Evolutionary conservation across 2,329 filamentous ascomycete species (phyloP), one percentile per base, ranked within the genome.

Genomic region (Venturia pyrina): DNA sequence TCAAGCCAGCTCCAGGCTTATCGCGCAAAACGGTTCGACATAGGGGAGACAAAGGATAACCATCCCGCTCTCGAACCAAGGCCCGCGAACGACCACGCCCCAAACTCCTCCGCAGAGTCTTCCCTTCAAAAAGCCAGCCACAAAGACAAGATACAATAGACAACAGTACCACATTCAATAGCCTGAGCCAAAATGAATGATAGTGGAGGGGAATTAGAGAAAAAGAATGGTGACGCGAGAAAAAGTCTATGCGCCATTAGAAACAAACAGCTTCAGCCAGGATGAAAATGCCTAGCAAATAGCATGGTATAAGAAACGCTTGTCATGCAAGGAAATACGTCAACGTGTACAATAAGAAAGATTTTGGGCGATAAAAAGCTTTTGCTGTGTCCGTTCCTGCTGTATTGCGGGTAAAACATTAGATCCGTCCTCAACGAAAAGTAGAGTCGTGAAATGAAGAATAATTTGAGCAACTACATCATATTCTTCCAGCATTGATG

Each of bases 401-500:
- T 59, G 28, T 37, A 15, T 34, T 17, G 53, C 15, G 21, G 32
- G 53, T 37, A 59, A 59, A 59, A 59, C 53, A 59, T 59, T 37
- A 59, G 53, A 37, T 59, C 32, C 28, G 40, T 37, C 53, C 37
- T 59, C 53, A n/a, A 37, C 32, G 1, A 37, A 59, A 37, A 59
- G 17, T 37, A 34, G 7, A 59, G 53, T 59, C 53, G 32, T 59
- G 37, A 59, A 10, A 8, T 59, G 37, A 11, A n/a, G 19, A 34
- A 13, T 28, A 1, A 43, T 43, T 43, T 28, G 48, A 28, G 8
- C 8, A 21, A 6, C 19, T 24, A 28, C 41, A 50, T 48, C 19
- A 62, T 8, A 43, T n/a, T 37, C 71, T 72, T 50, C 70, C 72
- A 57, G 72, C 83, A 60, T 86, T 87, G 21, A 92, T 80, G 72